Percentiles rank a stretch among this genome's conserved stretches.
These are phyloP conservation scores for Sindora glabra DNA, from an alignment of 306 rosid species.

Conservation along the genomic window DNA sequence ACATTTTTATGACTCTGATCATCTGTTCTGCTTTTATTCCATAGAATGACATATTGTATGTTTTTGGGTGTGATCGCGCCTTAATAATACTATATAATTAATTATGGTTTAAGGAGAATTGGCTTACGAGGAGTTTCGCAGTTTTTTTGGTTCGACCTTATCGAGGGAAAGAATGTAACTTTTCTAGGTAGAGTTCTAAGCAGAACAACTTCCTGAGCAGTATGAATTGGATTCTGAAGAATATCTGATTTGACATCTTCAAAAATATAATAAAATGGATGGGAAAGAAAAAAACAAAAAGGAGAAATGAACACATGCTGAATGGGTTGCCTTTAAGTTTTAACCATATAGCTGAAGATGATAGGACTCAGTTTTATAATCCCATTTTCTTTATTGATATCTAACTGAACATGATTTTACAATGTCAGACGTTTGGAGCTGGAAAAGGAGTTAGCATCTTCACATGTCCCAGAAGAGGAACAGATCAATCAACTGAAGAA, in stretches of 20 bases:
- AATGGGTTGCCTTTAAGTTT: neutral
- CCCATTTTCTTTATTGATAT: neutral
- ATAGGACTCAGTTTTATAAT: neutral
- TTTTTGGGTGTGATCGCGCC: neutral
- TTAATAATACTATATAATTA: neutral
- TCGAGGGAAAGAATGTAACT: neutral
- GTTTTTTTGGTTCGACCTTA: neutral
- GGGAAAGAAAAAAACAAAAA: no score
- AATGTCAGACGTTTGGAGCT: conserved; percentile 68
- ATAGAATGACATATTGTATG: neutral
- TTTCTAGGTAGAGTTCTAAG: neutral
- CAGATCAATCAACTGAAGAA: conserved; percentile 67
- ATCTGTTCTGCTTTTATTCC: neutral
- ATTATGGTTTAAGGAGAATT: conserved; percentile 5
- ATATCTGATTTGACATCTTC: no score
- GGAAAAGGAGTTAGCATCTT: conserved; percentile 61
- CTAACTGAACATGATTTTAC: conserved; percentile 5
- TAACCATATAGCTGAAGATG: neutral
- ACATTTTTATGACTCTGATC: neutral
- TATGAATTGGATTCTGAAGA: no score
- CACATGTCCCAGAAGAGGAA: conserved; percentile 73
- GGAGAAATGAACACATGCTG: no score
- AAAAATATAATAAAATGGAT: no score
- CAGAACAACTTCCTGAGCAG: neutral
- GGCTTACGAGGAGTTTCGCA: neutral